Evolutionary conservation across 2,329 filamentous ascomycete species (phyloP), one percentile per base, ranked within the genome.

Genomic region (Rhinocladiella mackenziei): DNA sequence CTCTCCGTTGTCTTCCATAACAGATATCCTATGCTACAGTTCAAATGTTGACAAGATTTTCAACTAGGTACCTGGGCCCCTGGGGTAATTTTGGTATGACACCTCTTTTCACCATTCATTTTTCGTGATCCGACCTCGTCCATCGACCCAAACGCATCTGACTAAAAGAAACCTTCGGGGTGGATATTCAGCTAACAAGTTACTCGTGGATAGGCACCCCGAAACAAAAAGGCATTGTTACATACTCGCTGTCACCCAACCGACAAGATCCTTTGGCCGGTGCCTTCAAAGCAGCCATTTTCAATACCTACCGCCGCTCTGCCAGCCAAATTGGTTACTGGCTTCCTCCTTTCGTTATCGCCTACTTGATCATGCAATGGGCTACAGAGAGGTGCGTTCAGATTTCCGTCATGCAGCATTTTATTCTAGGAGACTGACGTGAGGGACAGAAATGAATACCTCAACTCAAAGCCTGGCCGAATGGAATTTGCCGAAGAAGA

Each of bases 231-330:
- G 78, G 79, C 60, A 71, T 83, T 48, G 70, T 74, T 44, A 73
- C 74, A 61, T 97, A 94, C 72, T 77, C 83, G 56, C 65, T 98
- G 58, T 83, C 86, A 59, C 71, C 84, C 57, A 97, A 98, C 78
- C 84, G 86, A 65, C 91, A 95, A 75, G 83, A 86, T 62, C 86
- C 89, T 54, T 77, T 94, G 57, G 88, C 88, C 54, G 87, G 86
- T 60, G 74, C 83, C 49, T 69, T 77, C 55, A 73, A 91, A 68
- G 85, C 83, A 57, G 91, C 89, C 62, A 72, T 97, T 74, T 97
- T 97, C 83, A 98, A 98, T 80, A 83, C 81, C 60, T 94, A 85
- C 78, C 83, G 92, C 69, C 82, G 92, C 62, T 86, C 84, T 71
- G 83, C 81, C 66, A 69, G 77, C 59, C 92, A 97, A 76, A 81